Evolutionary conservation across 352 stramenopile genomes (phyloP), one percentile per base, ranked within the genome.

Genomic region (Globisporangium spiculum): DNA sequence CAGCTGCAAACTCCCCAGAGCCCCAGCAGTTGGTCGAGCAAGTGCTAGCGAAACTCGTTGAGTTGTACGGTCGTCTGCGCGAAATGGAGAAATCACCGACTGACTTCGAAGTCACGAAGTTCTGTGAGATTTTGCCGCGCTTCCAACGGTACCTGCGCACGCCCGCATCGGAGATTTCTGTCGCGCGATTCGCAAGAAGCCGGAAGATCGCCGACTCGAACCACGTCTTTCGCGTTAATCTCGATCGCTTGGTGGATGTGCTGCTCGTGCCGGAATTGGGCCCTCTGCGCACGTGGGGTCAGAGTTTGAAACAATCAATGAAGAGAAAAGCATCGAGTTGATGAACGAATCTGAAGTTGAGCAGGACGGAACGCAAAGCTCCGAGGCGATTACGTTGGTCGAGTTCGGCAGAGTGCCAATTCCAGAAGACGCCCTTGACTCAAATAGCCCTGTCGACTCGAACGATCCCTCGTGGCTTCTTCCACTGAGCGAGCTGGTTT

Each of bases 81-180:
- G 16, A 24, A 20, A 27, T 32, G 8, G 27, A 60, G 55, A 60
- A 60, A 26, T 26, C 24, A 1, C 27, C 27, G 18, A 14, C 9
- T 12, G 55, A 60, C 10, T 20, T 60, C 16, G 55, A 60, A 60
- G 55, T 46, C n/a, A 30, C 34, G 24, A 36, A 60, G 55, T 60
- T 46, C 9, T 60, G 55, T 26, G 34, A 46, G n/a, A 5, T 60
- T 2, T 9, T 60, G 27, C 27, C 27, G 4, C 55, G n/a, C 16
- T 26, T 60, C 14, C 55, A 60, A 8, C 7, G 20, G 22, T 60
- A 60, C 10, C 8, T 60, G 27, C 55, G 30, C 6, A 36, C 27
- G 4, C 27, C 55, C 9, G 55, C 34, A 12, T 60, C 55, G 14
- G 55, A 60, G 55, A 44, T 46, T 20, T 60, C 55, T 27, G 34